Evolutionary conservation across 805 yeast genomes (phyloP), one percentile per base, ranked within the genome.

Genomic region (Sugiyamaella floridensis): DNA sequence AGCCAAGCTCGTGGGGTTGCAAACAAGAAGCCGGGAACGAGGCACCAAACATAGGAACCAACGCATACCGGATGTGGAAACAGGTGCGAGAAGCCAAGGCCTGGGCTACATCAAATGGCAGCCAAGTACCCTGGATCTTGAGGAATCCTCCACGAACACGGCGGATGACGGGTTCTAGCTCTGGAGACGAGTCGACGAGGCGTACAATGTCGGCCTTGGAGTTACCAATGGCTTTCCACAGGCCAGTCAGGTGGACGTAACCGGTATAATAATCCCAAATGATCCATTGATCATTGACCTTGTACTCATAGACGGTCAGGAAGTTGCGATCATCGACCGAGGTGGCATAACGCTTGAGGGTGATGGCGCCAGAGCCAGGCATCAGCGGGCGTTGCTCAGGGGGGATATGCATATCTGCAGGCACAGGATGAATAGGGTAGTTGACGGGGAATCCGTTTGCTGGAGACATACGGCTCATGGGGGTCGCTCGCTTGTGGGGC

Each of bases 91-190:
- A 67, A 2, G 96, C 92, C 50, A 89, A 71, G 32, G 78, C 70
- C 55, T 75, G 76, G 20, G 95, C 89, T 48, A 86, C 73, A 9
- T 76, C 78, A 62, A 70, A 84, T 1, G 96, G 92, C 41, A 89
- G 70, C 97, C 97, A 90, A 8, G 96, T 88, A 3, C 97, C 97
- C 70, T 89, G 97, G 58, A 90, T 88, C 72, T 89, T 89, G 58
- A 89, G 76, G 62, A 81, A 88, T 2, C 97, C 97, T 46, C 97
- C 97, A 51, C 97, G 73, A 14, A 89, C 88, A 48, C 96, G 77
- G 60, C 80, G 80, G 51, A 85, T 76, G 43, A 75, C 77, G 15
- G 76, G 78, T 58, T 80, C 87, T 50, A 82, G 72, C 60, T 81
- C 81, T 1, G 90, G 90, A 18, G 74, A 67, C 51, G 69, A 70